Percentiles rank a stretch among this genome's conserved stretches.
Conservation (phyloP, 257 asterid species). For the Jasminum sambac region DNA sequence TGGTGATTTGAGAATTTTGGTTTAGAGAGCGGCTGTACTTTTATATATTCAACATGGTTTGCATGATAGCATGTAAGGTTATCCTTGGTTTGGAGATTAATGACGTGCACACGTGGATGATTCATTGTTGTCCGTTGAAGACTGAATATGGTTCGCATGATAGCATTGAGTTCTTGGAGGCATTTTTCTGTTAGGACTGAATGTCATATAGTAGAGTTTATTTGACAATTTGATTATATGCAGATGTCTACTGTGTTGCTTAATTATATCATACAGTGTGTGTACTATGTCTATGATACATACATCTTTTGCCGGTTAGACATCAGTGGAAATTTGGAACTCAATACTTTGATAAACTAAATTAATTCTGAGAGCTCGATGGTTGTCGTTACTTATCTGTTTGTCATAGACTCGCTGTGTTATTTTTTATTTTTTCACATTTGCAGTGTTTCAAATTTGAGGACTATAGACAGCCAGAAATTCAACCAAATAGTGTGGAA, state of each 20-base stretch:
- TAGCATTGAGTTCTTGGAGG: neutral
- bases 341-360: neutral
- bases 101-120: neutral
- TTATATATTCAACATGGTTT: conserved; percentile 6
- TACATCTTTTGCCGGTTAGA: neutral
- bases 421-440: neutral
- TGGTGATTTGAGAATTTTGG: conserved; percentile 13
- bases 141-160: too few relatives aligned
- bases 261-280: neutral
- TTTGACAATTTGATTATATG: neutral
- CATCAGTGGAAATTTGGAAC: neutral
- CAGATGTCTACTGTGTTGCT: neutral
- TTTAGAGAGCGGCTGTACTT: conserved; percentile 2
- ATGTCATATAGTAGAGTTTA: neutral
- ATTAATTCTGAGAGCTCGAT: neutral
- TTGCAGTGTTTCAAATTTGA: conserved; percentile 25
- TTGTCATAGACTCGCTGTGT: neutral
- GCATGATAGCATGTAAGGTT: neutral
- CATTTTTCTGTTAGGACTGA: neutral
- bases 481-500: conserved; percentile 29
- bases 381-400: neutral
- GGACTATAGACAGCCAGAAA: conserved; percentile 27
- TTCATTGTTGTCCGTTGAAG: too few relatives aligned
- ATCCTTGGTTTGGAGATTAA: neutral
- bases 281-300: neutral